phyloP scores from a whole-genome alignment of 2,329 filamentous ascomycete species.

The Diaporthe sp. region DNA sequence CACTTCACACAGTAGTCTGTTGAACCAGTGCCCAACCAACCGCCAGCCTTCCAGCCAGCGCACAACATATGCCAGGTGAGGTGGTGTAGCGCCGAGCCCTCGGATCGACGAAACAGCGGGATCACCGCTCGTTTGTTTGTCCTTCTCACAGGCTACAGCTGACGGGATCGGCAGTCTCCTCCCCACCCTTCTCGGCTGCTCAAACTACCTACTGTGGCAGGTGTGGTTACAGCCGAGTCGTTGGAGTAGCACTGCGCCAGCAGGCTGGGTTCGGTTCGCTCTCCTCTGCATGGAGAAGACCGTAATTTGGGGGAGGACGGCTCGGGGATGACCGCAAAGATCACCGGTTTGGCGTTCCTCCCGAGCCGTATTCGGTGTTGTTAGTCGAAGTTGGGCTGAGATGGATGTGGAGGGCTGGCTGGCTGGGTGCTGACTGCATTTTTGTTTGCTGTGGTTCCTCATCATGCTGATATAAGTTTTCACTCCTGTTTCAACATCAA shows the following conservation, averaged over 20 bases:
- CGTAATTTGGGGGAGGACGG: background rate
- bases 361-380: background rate
- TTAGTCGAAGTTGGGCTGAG: background rate
- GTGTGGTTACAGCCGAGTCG: background rate
- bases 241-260: background rate
- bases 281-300: background rate
- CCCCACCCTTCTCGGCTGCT: background rate
- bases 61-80: background rate
- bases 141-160: background rate
- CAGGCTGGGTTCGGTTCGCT: background rate
- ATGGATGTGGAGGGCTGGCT: background rate
- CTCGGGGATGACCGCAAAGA: conserved; percentile 19
- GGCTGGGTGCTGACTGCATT: background rate
- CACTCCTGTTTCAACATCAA: conserved; percentile 2
- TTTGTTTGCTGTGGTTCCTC: background rate
- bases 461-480: conserved; percentile 15
- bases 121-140: background rate
- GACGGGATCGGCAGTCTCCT: background rate
- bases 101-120: conserved; percentile 23
- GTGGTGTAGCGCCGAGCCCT: conserved; percentile 9
- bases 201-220: background rate
- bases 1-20: background rate
- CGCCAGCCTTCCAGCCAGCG: background rate
- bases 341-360: background rate
- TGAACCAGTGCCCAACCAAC: background rate